phyloP scores from a whole-genome alignment of 164 flowering plant species.

The Litsea cubeba region DNA sequence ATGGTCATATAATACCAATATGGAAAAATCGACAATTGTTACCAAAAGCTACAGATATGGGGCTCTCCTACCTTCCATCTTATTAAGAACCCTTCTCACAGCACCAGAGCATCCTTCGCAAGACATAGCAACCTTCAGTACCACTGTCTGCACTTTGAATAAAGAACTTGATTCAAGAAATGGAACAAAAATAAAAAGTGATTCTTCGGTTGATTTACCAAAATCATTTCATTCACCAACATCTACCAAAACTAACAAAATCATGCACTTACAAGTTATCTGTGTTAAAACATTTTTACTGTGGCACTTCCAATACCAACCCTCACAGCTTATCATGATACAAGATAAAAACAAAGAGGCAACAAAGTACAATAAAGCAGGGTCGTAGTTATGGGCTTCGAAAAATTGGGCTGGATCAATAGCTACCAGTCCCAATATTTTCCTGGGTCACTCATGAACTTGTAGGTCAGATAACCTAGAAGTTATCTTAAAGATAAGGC shows the following conservation, averaged over 20 bases:
- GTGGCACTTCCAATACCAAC: not conserved
- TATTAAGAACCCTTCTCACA: slow-evolving; percentile 79
- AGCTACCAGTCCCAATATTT: no score
- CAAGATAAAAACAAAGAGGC: not conserved
- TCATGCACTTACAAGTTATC: no score
- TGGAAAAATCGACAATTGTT: not conserved
- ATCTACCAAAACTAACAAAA: not conserved
- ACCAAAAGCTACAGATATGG: not conserved
- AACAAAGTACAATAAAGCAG: no score
- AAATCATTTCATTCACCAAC: no score
- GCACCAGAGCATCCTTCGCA: slow-evolving; percentile 92
- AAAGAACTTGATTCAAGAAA: not conserved
- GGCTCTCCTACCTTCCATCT: slow-evolving; percentile 65
- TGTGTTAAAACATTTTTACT: not conserved
- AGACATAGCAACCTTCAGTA: slow-evolving; percentile 90
- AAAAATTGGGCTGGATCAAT: no score
- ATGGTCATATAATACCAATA: not conserved
- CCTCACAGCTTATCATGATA: not conserved
- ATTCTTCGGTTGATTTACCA: not conserved
- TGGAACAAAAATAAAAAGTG: not conserved
- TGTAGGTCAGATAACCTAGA: no score
- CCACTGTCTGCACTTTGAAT: slow-evolving; percentile 63
- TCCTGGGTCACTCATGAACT: no score
- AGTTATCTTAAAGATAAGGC: no score
- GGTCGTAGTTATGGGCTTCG: no score